phyloP scores from a whole-genome alignment of 129 eudicot genomes.

The Artemisia argyi region DNA sequence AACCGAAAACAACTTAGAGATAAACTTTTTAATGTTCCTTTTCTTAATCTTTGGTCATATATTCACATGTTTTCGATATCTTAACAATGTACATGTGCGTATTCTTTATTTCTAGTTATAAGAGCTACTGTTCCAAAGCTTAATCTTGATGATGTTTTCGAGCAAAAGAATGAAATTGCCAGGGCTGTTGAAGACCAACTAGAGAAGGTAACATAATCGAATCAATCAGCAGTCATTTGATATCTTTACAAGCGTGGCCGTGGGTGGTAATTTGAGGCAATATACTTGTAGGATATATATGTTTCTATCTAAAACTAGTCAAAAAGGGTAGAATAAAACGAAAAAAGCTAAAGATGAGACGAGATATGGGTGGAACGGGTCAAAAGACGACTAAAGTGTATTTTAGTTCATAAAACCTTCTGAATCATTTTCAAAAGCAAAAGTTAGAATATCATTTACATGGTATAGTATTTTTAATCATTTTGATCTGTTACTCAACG shows the following conservation, averaged over 20 bases:
- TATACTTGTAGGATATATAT: no score
- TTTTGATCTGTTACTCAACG: no score
- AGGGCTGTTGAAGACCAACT: conserved; percentile 88
- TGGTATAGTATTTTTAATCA: no score
- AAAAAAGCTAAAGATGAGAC: no score
- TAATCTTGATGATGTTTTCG: conserved; percentile 75
- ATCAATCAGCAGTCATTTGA: neutral
- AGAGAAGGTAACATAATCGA: conserved; percentile 52
- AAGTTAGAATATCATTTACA: no score
- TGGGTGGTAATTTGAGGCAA: no score
- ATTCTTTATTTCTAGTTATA: conserved; percentile 51
- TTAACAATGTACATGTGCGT: neutral
- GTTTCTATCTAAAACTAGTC: no score
- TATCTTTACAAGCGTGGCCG: neutral
- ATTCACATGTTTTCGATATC: neutral
- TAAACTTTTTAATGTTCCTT: neutral
- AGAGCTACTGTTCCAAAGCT: conserved; percentile 89
- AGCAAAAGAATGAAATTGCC: conserved; percentile 92
- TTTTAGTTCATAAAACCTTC: no score
- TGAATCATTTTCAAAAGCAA: no score
- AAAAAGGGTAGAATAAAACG: no score
- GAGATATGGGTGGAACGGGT: no score
- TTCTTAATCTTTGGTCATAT: neutral
- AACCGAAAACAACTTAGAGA: neutral
- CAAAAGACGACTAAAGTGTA: no score